Percentiles rank a stretch among this genome's conserved stretches.
Conservation (phyloP, 75 land plant species). For the Pinus taeda region DNA sequence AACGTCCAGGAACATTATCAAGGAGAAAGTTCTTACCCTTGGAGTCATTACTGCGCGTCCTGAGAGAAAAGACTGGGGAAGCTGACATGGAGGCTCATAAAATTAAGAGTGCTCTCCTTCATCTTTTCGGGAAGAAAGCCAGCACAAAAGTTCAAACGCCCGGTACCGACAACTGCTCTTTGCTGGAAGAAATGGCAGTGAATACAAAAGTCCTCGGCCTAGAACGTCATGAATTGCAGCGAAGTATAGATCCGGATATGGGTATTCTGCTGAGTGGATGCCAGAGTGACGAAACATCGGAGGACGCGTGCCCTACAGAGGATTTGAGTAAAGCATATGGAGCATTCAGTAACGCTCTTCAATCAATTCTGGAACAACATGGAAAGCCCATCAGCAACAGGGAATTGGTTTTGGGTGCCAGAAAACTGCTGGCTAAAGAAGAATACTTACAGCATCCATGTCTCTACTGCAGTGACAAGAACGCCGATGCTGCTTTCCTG, state of each 20-base stretch:
- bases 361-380: slow-evolving; percentile 44
- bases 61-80: slow-evolving; percentile 7
- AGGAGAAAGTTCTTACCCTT: slow-evolving; percentile 2
- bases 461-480: slow-evolving; percentile 74
- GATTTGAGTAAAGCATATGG: slow-evolving; percentile 55
- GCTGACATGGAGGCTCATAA: not conserved
- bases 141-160: not conserved
- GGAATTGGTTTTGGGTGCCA: slow-evolving; percentile 55
- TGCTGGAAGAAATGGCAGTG: too few species aligned
- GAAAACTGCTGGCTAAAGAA: slow-evolving; percentile 42
- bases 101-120: not conserved
- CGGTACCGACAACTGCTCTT: too few species aligned
- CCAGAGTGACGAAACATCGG: slow-evolving; percentile 80
- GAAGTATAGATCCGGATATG: slow-evolving; percentile 31
- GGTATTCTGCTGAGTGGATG: slow-evolving; percentile 90
- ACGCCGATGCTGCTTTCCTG: slow-evolving; percentile 63
- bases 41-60: not conserved
- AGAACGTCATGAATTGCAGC: too few species aligned
- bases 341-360: slow-evolving; percentile 86
- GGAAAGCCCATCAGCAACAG: slow-evolving; percentile 43
- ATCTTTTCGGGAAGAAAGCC: not conserved
- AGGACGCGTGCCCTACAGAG: slow-evolving; percentile 75
- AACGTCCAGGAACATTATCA: too few species aligned
- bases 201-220: too few species aligned
- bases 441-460: slow-evolving; percentile 83